Conservation (phyloP, 2,329 filamentous ascomycete species). For the Myriosclerotinia scirpicola region DNA sequence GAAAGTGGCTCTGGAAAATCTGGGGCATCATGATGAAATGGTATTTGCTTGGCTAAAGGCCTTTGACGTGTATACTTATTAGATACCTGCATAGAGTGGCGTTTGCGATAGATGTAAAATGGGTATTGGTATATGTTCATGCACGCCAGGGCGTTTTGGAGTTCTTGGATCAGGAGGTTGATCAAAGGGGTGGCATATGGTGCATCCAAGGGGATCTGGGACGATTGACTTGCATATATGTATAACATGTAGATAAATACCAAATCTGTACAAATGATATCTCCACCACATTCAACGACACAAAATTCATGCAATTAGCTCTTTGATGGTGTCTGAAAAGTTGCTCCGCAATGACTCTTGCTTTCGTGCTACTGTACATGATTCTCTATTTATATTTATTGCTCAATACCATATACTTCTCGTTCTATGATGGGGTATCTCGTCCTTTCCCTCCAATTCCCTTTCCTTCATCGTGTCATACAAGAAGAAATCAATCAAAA, state of each 20-base stretch:
- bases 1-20: not conserved
- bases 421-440: conserved; percentile 81
- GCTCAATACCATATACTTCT: conserved; percentile 88
- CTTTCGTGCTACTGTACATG: not conserved
- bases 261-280: conserved; percentile 13
- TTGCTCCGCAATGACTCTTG: not conserved
- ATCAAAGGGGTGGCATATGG: not conserved
- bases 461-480: conserved; percentile 92
- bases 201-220: not conserved
- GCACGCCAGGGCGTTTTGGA: conserved; percentile 20
- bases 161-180: not conserved
- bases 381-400: not conserved
- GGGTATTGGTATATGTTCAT: conserved; percentile 10
- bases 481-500: conserved; percentile 94
- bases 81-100: conserved; percentile 20
- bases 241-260: conserved; percentile 10
- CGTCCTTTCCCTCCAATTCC: conserved; percentile 62
- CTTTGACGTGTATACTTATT: conserved; percentile 6
- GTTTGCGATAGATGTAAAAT: conserved; percentile 19
- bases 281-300: not conserved
- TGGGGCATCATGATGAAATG: not conserved
- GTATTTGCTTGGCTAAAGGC: not conserved
- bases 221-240: not conserved
- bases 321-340: not conserved
- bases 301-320: not conserved